phyloP scores from a whole-genome alignment of 768 basidiomycete species.

The Rhodotorula babjevae region DNA sequence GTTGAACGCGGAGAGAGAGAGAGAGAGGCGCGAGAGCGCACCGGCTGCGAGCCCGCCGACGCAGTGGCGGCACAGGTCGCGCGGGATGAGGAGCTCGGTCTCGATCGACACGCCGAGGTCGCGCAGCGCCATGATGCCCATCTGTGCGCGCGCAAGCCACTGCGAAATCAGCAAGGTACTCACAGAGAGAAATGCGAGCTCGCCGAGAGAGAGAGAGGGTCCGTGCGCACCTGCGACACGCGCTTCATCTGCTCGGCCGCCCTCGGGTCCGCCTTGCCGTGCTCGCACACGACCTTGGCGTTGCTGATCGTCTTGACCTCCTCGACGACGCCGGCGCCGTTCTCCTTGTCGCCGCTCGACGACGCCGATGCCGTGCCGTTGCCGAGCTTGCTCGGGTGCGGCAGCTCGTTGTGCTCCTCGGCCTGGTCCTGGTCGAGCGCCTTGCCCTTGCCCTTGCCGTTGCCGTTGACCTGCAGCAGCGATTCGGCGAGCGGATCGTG shows the following conservation, averaged over 20 bases:
- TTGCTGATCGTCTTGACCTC: conserved; percentile 42
- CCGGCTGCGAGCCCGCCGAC: conserved; percentile 48
- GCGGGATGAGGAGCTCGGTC: conserved; percentile 53
- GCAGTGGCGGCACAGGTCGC: conserved; percentile 60
- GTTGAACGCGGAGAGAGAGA: too few relatives aligned
- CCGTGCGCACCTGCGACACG: conserved; percentile 54
- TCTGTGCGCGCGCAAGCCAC: background rate
- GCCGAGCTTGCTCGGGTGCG: conserved; percentile 43
- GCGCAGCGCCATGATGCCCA: conserved; percentile 46
- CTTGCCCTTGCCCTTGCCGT: background rate
- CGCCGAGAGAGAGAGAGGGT: background rate
- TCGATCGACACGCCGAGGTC: conserved; percentile 53
- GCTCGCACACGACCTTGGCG: conserved; percentile 59
- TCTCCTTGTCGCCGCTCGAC: background rate
- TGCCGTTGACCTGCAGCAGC: background rate
- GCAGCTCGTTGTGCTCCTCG: background rate
- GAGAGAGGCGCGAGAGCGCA: background rate
- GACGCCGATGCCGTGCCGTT: conserved; percentile 38
- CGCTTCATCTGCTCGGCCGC: conserved; percentile 65
- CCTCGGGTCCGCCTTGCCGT: conserved; percentile 60
- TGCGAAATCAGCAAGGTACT: background rate
- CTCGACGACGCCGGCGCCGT: background rate
- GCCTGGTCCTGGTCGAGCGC: background rate
- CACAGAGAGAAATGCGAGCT: background rate
- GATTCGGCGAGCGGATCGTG: background rate